Evolutionary conservation across 1,284 basidiomycete species (phyloP).

Genomic region (Leccinum cinnamomeum): DNA sequence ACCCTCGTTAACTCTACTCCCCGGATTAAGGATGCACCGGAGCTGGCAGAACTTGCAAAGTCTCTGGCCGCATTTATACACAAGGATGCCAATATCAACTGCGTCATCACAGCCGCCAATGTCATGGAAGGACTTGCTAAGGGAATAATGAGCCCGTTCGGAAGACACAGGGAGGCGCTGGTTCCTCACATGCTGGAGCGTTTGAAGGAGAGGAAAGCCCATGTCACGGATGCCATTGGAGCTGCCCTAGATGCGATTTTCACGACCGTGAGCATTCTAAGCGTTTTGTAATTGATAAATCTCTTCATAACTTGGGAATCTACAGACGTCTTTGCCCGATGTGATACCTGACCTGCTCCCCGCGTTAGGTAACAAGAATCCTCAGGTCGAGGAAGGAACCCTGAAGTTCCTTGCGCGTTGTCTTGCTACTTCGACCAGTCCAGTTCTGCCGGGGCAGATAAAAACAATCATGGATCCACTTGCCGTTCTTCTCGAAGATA

Average conservation of each 20-base stretch:
- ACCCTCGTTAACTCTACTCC: conserved; percentile 72
- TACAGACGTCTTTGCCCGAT: conserved; percentile 77
- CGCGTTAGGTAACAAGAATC: conserved; percentile 89
- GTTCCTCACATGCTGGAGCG: conserved; percentile 85
- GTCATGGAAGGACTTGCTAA: conserved; percentile 87
- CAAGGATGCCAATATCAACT: conserved; percentile 94
- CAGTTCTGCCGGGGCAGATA: conserved; percentile 76
- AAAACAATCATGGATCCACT: conserved; percentile 85
- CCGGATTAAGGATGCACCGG: conserved; percentile 79
- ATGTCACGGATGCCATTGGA: conserved; percentile 88
- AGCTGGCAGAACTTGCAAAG: conserved; percentile 73
- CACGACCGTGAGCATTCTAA: conserved; percentile 58
- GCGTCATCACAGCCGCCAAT: conserved; percentile 87
- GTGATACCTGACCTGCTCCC: conserved; percentile 49
- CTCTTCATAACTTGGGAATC: conserved; percentile 17
- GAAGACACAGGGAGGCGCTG: conserved; percentile 71
- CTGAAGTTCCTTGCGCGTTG: conserved; percentile 87
- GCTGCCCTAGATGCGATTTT: conserved; percentile 90
- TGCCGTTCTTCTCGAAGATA: conserved; percentile 80
- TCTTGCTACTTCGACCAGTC: conserved; percentile 69
- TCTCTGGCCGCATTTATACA: conserved; percentile 82
- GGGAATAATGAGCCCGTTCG: conserved; percentile 77
- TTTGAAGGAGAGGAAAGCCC: conserved; percentile 92
- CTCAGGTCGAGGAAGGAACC: conserved; percentile 94
- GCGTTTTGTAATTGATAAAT: conserved; percentile 4